Conservation (phyloP, 164 flowering plant species). For the Buxus sempervirens region DNA sequence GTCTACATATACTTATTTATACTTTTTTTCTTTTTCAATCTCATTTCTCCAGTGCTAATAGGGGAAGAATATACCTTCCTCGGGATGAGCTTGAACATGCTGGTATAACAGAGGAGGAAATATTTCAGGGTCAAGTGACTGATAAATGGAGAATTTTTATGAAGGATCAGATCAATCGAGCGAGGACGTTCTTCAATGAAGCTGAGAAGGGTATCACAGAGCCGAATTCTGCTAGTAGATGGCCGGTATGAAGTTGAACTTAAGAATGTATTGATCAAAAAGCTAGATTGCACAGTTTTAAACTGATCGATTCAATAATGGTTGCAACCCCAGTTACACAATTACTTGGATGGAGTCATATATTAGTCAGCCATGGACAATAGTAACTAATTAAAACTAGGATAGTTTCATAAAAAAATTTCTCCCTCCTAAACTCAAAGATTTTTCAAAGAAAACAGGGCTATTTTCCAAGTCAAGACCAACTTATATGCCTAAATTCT, state of each 20-base stretch:
- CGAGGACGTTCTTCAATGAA: slow-evolving; percentile 34
- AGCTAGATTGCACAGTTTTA: too few species aligned
- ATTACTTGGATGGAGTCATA: too few species aligned
- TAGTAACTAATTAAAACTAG: too few species aligned
- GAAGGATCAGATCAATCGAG: slow-evolving; percentile 35
- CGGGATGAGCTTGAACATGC: slow-evolving; percentile 34
- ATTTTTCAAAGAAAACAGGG: too few species aligned
- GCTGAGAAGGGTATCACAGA: slow-evolving; percentile 48
- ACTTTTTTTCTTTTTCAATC: not conserved
- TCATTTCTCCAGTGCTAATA: slow-evolving; percentile 22
- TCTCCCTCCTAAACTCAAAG: too few species aligned
- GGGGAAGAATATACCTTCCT: slow-evolving; percentile 41
- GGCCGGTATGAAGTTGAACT: slow-evolving; percentile 31
- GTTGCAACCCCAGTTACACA: too few species aligned
- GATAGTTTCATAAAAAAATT: too few species aligned
- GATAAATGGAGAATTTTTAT: slow-evolving; percentile 39
- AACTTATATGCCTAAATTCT: too few species aligned
- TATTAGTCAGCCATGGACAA: too few species aligned
- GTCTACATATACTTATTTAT: not conserved
- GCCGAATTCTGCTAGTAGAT: slow-evolving; percentile 39
- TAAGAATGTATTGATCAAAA: not conserved
- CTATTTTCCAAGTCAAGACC: too few species aligned
- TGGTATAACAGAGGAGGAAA: slow-evolving; percentile 33
- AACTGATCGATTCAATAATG: too few species aligned
- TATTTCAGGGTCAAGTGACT: slow-evolving; percentile 31